A percentile compares a stretch with the other conserved stretches of the same genome.
phyloP scores from a whole-genome alignment of 2,329 filamentous ascomycete genomes.

The Verticillium albo-atrum region DNA sequence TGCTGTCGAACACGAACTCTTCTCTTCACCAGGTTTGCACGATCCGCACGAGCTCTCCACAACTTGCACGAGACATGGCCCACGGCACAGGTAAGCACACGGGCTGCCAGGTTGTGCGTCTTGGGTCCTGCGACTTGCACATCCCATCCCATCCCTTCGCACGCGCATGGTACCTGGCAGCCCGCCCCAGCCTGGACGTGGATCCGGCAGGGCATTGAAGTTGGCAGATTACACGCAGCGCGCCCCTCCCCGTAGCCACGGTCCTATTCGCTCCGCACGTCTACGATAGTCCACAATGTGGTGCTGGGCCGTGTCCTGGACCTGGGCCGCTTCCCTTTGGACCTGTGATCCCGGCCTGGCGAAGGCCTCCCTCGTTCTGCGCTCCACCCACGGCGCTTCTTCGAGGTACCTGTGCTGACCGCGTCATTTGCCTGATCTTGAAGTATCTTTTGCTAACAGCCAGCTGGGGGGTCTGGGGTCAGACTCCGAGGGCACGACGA shows the following conservation, averaged over 20 bases:
- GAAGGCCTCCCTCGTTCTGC: no score
- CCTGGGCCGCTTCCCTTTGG: no score
- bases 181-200: no score
- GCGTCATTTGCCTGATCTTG: no score
- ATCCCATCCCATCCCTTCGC: background rate
- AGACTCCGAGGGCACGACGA: background rate
- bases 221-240: background rate
- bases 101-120: background rate
- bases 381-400: no score
- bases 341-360: no score
- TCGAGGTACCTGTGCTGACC: background rate
- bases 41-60: no score
- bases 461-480: no score
- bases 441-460: no score
- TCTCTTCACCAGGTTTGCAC: background rate
- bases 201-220: background rate
- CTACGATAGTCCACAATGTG: background rate
- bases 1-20: background rate
- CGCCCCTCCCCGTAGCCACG: background rate
- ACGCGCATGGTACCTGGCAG: background rate
- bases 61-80: background rate
- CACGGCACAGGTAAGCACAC: background rate
- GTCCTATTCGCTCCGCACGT: background rate
- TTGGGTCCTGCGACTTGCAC: background rate
- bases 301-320: background rate